Percentiles rank a stretch among this genome's conserved stretches.
Conservation (phyloP, 192 early-diverging fungal species). For the Rhizophlyctis rosea region DNA sequence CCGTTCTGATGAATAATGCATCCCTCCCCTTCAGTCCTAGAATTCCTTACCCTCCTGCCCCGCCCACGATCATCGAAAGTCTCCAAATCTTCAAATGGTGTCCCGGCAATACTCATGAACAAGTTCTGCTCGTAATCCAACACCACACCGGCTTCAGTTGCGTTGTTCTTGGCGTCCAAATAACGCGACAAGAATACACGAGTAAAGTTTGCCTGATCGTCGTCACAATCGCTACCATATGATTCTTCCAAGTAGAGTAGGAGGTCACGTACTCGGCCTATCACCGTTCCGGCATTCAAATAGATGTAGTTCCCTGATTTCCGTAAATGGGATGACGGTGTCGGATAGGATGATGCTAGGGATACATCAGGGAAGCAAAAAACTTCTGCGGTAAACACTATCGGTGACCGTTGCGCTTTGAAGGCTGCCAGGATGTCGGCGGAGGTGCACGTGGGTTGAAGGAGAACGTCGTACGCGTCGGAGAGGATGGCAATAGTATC, state of each 20-base stretch:
- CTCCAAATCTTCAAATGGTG: not conserved
- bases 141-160: constrained; percentile 2
- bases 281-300: constrained; percentile 12
- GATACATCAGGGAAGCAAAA: constrained; percentile 7
- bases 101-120: constrained; percentile 2
- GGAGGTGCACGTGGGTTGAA: not conserved
- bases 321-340: not conserved
- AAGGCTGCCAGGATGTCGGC: not conserved
- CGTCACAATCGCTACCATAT: constrained; percentile 4
- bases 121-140: constrained; percentile 8
- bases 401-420: not conserved
- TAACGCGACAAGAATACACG: not conserved
- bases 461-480: constrained; percentile 9
- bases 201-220: constrained; percentile 4
- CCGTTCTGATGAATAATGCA: constrained; percentile 17
- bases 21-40: not conserved
- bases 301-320: too few species aligned
- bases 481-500: constrained; percentile 8
- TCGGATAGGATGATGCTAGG: not conserved
- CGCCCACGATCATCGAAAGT: not conserved
- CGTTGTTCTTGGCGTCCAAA: too few species aligned
- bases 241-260: not conserved
- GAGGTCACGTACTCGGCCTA: constrained; percentile 4
- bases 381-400: constrained; percentile 12
- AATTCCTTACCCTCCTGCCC: not conserved